Conservation (phyloP, 768 basidiomycete genomes). For the Suillus placidus region DNA sequence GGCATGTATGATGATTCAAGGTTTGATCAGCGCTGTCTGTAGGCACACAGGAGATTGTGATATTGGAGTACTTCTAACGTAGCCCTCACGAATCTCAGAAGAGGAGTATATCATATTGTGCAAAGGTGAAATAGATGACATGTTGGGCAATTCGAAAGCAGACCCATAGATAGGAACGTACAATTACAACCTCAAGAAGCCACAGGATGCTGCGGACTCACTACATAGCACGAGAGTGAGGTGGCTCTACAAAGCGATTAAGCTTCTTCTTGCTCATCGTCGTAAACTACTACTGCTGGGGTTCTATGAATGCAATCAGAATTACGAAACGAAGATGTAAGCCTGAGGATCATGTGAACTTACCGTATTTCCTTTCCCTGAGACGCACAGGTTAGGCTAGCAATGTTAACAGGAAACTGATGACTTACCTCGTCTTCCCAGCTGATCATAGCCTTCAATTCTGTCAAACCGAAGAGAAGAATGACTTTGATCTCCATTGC, state of each 20-base stretch:
- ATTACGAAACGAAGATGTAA: background rate
- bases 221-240: background rate
- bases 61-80: background rate
- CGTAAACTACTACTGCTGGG: conserved; percentile 35
- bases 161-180: conserved; percentile 1
- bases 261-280: conserved; percentile 22
- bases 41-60: conserved; percentile 2
- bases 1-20: background rate
- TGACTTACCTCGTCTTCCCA: conserved; percentile 53
- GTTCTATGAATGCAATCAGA: conserved; percentile 19
- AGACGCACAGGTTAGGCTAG: background rate
- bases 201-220: background rate
- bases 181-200: conserved; percentile 5
- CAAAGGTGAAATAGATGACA: conserved; percentile 3
- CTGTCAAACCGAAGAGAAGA: conserved; percentile 54
- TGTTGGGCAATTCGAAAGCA: background rate
- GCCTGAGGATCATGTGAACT: background rate
- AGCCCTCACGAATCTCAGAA: background rate
- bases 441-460: conserved; percentile 52
- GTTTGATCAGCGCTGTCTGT: background rate
- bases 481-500: conserved; percentile 39
- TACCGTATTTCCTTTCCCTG: conserved; percentile 45
- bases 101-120: background rate
- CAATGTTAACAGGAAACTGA: background rate
- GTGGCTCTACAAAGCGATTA: background rate